Evolutionary conservation across 176 grass and related monocot species (phyloP).

Genomic region (Triticum timopheevii): DNA sequence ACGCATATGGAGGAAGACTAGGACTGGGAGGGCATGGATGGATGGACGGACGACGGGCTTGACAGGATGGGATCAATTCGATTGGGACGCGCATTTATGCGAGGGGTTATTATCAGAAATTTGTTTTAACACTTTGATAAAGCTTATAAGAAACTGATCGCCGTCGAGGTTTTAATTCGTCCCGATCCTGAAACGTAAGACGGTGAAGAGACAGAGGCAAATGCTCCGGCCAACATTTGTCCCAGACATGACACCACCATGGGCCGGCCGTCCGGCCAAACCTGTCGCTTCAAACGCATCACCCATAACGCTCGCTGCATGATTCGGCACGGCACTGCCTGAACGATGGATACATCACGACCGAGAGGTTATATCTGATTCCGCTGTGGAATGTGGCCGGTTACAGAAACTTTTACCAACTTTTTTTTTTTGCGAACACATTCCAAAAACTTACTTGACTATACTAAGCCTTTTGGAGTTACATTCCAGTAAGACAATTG

Average conservation of each 20-base stretch:
- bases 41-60: background rate
- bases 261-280: background rate
- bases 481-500: no score
- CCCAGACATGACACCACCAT: background rate
- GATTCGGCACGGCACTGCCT: background rate
- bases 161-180: background rate
- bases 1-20: no score
- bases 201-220: background rate
- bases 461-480: no score
- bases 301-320: background rate
- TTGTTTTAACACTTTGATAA: background rate
- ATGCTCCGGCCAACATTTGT: background rate
- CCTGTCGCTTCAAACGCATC: background rate
- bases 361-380: no score
- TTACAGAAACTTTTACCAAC: no score
- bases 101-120: background rate
- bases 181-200: background rate
- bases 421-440: no score
- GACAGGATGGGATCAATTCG: background rate
- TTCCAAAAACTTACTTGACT: no score
- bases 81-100: background rate
- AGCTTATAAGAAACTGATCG: background rate
- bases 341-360: no score
- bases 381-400: no score
- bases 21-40: background rate